Evolutionary conservation across 164 flowering plant species (phyloP).

Genomic region (Echeveria elegans): DNA sequence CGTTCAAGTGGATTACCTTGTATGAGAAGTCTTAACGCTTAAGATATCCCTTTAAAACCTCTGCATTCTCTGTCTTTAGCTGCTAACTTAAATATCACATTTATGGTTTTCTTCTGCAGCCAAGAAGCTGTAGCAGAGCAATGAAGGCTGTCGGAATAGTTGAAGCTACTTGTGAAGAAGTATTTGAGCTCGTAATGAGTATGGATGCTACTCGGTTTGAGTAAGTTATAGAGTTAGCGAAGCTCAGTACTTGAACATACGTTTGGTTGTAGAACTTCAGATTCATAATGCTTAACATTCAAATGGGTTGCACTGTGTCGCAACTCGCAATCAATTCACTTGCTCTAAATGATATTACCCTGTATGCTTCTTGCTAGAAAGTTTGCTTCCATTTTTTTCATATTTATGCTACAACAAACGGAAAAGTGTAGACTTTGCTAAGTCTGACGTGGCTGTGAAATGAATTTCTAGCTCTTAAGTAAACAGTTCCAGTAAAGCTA

Average conservation of each 20-base stretch:
- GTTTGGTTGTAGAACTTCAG: background rate
- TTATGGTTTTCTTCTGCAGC: constrained; percentile 40
- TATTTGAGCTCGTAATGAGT: constrained; percentile 98
- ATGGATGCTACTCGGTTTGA: constrained; percentile 97
- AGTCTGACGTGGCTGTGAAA: no score
- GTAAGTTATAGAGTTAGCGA: constrained; percentile 35
- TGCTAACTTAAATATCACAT: background rate
- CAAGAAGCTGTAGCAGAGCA: constrained; percentile 98
- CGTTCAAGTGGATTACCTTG: constrained; percentile 94
- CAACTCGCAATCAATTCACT: background rate
- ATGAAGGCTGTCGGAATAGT: constrained; percentile 99
- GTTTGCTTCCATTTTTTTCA: background rate
- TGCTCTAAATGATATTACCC: background rate
- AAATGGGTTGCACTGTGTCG: no score
- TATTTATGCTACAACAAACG: no score
- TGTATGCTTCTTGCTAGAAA: background rate
- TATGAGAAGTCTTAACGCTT: constrained; percentile 24
- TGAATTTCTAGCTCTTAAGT: background rate
- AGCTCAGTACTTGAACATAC: background rate
- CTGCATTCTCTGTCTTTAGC: background rate
- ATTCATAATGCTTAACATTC: background rate
- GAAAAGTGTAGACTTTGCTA: no score
- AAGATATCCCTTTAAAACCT: background rate
- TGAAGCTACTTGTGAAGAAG: constrained; percentile 96
- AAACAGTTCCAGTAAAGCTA: background rate